Evolutionary conservation across 202 grass and related monocot genomes (phyloP).

Genomic region (Zizania palustris): DNA sequence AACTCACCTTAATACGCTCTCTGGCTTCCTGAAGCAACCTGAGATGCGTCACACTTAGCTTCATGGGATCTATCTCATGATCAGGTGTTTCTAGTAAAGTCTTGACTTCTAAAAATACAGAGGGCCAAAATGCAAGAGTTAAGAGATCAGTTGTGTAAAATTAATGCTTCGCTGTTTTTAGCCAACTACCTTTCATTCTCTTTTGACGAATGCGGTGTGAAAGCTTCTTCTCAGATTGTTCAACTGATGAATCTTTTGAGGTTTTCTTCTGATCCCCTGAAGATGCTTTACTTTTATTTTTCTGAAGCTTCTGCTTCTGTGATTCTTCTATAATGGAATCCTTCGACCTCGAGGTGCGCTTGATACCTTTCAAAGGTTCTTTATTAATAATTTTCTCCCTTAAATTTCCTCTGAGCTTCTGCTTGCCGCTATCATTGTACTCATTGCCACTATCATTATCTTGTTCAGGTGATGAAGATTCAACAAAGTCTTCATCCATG

Average conservation of each 20-base stretch:
- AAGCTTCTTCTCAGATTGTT: constrained; percentile 48
- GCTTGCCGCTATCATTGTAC: constrained; percentile 47
- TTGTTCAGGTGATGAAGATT: constrained; percentile 38
- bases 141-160: constrained; percentile 16
- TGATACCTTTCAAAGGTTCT: constrained; percentile 13
- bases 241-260: constrained; percentile 29
- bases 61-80: constrained; percentile 59
- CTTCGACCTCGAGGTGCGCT: constrained; percentile 31
- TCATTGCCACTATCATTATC: constrained; percentile 47
- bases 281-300: constrained; percentile 48
- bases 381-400: constrained; percentile 39
- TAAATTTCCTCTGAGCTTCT: constrained; percentile 45
- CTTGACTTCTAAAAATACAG: constrained; percentile 55
- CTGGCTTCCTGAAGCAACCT: constrained; percentile 75
- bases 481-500: constrained; percentile 41
- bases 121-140: constrained; percentile 6
- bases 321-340: constrained; percentile 40
- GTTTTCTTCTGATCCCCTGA: constrained; percentile 38
- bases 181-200: constrained; percentile 56
- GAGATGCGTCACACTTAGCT: constrained; percentile 71
- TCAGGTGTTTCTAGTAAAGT: constrained; percentile 62
- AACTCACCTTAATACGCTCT: constrained; percentile 54
- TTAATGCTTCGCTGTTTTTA: constrained; percentile 4
- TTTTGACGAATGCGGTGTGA: constrained; percentile 54
- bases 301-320: constrained; percentile 32